Percentiles rank a stretch among this genome's conserved stretches.
phyloP scores from a whole-genome alignment of 176 grass and related monocot species.

The Luzula sylvatica region DNA sequence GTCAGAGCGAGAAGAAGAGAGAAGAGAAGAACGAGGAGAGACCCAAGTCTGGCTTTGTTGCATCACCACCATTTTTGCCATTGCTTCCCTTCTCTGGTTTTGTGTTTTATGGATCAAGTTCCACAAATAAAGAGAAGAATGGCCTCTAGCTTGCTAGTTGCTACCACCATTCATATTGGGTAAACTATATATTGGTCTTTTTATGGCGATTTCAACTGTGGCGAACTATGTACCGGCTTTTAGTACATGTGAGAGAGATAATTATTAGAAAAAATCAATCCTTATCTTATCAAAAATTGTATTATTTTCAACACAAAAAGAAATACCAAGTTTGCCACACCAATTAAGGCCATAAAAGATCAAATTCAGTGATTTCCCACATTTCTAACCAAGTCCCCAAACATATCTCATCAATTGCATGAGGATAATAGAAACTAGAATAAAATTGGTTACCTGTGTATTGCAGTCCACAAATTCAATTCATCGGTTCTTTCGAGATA shows the following conservation, averaged over 20 bases:
- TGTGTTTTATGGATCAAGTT: slow-evolving; percentile 10
- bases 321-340: no score
- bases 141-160: neutral
- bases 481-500: slow-evolving; percentile 1
- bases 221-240: no score
- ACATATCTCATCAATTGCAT: slow-evolving; percentile 7
- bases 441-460: neutral
- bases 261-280: no score
- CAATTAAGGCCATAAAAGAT: slow-evolving; percentile 6
- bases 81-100: neutral
- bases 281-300: no score
- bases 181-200: slow-evolving; percentile 1
- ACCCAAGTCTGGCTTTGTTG: slow-evolving; percentile 18
- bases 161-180: slow-evolving; percentile 1
- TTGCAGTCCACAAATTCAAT: slow-evolving; percentile 7
- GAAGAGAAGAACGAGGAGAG: slow-evolving; percentile 32
- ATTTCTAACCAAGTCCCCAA: neutral
- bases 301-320: no score
- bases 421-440: slow-evolving; percentile 15
- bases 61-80: slow-evolving; percentile 16
- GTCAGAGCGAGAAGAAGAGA: slow-evolving; percentile 50
- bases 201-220: slow-evolving; percentile 11
- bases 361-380: slow-evolving; percentile 13
- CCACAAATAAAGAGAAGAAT: slow-evolving; percentile 1
- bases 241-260: no score